Conservation (phyloP, 2,329 filamentous ascomycete genomes). For the Sclerotinia spermophila region DNA sequence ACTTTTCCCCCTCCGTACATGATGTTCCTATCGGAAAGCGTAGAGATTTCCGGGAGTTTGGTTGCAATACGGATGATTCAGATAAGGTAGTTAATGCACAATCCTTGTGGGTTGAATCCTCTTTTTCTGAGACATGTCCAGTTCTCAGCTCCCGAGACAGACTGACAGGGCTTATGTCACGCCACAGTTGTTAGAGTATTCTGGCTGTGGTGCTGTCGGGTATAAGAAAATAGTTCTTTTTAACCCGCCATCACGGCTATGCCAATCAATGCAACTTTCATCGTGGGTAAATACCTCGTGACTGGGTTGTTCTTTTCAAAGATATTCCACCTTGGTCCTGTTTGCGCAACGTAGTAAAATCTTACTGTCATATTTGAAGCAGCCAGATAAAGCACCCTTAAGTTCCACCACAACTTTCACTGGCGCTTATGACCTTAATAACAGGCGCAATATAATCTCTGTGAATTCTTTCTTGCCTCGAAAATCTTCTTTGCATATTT, state of each 20-base stretch:
- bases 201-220: not conserved
- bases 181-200: not conserved
- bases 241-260: not conserved
- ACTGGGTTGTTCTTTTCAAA: not conserved
- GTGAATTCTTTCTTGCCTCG: conserved; percentile 1
- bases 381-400: not conserved
- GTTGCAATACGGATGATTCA: not conserved
- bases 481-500: conserved; percentile 6
- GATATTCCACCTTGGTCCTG: too few species aligned
- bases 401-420: not conserved
- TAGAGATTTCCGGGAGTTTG: not conserved
- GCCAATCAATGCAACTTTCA: not conserved
- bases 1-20: not conserved
- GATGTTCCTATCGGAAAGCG: not conserved
- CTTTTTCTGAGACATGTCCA: conserved; percentile 5
- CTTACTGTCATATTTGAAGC: not conserved
- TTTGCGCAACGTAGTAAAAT: not conserved
- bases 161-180: not conserved
- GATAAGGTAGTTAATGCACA: conserved; percentile 10
- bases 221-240: not conserved
- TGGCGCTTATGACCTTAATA: not conserved
- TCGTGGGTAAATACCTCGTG: not conserved
- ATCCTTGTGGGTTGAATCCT: not conserved
- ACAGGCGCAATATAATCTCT: not conserved
- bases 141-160: not conserved